Percentiles rank a stretch among this genome's conserved stretches.
Conservation (phyloP, 2,329 filamentous ascomycete genomes). For the Grosmannia clavigera region DNA sequence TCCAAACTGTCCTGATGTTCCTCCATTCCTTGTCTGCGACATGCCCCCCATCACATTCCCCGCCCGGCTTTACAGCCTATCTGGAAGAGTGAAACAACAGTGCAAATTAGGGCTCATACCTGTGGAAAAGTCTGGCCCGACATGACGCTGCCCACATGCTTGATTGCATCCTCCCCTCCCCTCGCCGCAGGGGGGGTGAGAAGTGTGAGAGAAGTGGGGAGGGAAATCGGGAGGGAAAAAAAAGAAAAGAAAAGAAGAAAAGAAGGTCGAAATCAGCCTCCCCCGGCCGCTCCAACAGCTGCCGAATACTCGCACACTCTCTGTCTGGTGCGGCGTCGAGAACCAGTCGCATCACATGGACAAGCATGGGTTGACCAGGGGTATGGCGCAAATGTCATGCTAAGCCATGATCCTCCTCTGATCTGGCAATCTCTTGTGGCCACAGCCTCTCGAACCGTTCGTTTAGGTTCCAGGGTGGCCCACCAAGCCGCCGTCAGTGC, state of each 20-base stretch:
- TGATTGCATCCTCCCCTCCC: not conserved
- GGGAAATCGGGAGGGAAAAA: too few species aligned
- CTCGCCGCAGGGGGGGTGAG: not conserved
- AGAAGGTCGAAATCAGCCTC: not conserved
- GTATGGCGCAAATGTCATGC: not conserved
- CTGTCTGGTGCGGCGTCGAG: not conserved
- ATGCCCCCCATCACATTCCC: not conserved
- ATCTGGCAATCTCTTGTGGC: constrained; percentile 7
- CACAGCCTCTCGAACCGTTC: not conserved
- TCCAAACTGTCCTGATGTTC: not conserved
- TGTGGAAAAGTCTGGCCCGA: not conserved
- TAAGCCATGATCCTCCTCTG: constrained; percentile 8
- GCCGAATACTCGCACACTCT: not conserved
- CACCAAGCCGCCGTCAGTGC: constrained; percentile 4
- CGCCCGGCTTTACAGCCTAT: not conserved
- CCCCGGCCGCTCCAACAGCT: not conserved
- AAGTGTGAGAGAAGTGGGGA: not conserved
- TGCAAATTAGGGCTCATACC: not conserved
- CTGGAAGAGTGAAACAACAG: not conserved
- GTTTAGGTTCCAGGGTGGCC: not conserved
- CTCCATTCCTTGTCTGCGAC: not conserved
- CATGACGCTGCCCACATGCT: not conserved
- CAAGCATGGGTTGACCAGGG: not conserved
- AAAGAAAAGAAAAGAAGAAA: not conserved
- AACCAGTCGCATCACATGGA: not conserved